Percentiles rank a stretch among this genome's conserved stretches.
Evolutionary conservation across 306 rosid genomes (phyloP).

Genomic region (Trichosanthes truncata): DNA sequence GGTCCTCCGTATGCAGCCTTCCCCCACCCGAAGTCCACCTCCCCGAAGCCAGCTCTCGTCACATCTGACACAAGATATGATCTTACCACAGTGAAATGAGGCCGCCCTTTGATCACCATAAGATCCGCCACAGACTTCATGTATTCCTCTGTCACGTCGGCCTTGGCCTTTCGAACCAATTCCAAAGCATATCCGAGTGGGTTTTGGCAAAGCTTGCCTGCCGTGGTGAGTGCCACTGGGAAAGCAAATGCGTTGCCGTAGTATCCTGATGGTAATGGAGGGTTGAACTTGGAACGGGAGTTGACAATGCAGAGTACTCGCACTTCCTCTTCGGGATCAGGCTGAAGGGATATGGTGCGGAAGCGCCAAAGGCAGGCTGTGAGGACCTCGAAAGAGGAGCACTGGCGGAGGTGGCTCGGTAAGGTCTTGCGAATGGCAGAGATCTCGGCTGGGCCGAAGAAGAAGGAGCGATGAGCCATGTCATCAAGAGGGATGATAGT

Average conservation of each 20-base stretch:
- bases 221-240: conserved; percentile 30
- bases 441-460: conserved; percentile 10
- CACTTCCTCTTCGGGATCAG: conserved; percentile 1
- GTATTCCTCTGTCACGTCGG: conserved; percentile 36
- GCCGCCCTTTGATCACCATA: conserved; percentile 31
- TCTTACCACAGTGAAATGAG: conserved; percentile 34
- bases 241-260: conserved; percentile 50
- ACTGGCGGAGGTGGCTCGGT: conserved; percentile 7
- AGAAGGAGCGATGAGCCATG: conserved; percentile 9
- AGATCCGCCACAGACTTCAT: conserved; percentile 46
- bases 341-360: conserved; percentile 14
- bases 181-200: conserved; percentile 42
- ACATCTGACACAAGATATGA: conserved; percentile 39
- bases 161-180: conserved; percentile 38
- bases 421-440: conserved; percentile 3
- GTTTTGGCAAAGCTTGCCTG: conserved; percentile 25
- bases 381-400: conserved; percentile 19
- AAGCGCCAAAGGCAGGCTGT: conserved; percentile 26
- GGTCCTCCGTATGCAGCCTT: conserved; percentile 41
- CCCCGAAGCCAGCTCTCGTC: conserved; percentile 34
- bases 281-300: conserved; percentile 18
- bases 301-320: conserved; percentile 4
- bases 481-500: not conserved
- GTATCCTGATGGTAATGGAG: conserved; percentile 40
- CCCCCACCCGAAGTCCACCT: conserved; percentile 61